Evolutionary conservation across 2,329 filamentous ascomycete species (phyloP), one percentile per base, ranked within the genome.

Genomic region (Ascochyta fabae): DNA sequence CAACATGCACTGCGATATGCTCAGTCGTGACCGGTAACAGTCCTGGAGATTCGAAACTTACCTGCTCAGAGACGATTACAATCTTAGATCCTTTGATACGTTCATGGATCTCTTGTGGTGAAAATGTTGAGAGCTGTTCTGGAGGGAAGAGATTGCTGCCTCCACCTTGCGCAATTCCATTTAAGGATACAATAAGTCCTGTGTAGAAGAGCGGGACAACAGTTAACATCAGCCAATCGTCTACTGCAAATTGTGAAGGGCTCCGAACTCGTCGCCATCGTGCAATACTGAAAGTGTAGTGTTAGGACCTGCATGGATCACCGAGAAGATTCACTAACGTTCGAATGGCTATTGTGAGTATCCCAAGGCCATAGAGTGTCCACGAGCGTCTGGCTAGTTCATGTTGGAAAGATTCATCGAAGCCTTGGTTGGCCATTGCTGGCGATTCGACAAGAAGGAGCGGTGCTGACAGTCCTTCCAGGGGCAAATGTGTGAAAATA

Each of bases 1-100:
- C 16, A 87, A 76, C 75, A 89, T 88, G 76, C 75, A 89, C 88
- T 64, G 83, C 81, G 71, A 87, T 79, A 22, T 23, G 1, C 44
- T 68, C 26, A 67, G 58, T 39, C 42, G 55, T 19, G n/a, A 29
- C 9, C 0, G 22, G 15, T 1, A 38, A 23, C 15, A 4, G 22
- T 31, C 8, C 6, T 2, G 9, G 13, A 3, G 4, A 16, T 24
- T 22, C 19, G 19, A 12, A 13, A 59, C 62, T 42, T 58, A 76
- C 77, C 66, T 80, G 77, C 65, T 81, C 78, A 3, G 77, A 78
- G 1, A 79, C 65, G 4, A 80, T 61, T 15, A 79, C 77, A 33
- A 80, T 73, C 62, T 80, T 80, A 13, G 76, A 78, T 12, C 78
- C 78, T 34, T 75, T 72, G 38, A 80, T 75, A 7, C 80, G 73